phyloP scores from a whole-genome alignment of 345 rosid species.

The Triadica sebifera region DNA sequence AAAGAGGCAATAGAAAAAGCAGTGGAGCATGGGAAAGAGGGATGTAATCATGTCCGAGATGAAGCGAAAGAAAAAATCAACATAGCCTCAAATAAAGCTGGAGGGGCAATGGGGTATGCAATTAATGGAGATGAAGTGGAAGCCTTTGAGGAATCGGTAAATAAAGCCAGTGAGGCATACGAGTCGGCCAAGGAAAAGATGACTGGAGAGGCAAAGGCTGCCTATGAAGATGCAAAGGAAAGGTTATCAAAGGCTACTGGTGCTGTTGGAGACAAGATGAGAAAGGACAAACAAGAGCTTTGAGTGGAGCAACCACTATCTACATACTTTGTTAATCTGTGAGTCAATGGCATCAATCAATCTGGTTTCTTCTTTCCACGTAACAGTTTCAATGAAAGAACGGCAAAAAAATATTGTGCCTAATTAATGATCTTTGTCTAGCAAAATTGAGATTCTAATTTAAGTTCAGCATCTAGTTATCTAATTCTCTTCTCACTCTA shows the following conservation, averaged over 20 bases:
- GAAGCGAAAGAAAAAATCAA: conserved; percentile 6
- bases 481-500: not conserved
- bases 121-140: not conserved
- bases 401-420: not conserved
- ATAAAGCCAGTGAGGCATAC: conserved; percentile 43
- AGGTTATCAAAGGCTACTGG: conserved; percentile 43
- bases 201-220: conserved; percentile 23
- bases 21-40: conserved; percentile 3
- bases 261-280: conserved; percentile 46
- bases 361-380: not conserved
- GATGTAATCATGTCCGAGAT: not conserved
- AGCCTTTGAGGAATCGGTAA: conserved; percentile 22
- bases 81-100: conserved; percentile 2
- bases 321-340: conserved; percentile 7
- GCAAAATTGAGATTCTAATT: not conserved
- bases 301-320: conserved; percentile 16
- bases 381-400: not conserved
- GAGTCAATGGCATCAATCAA: conserved; percentile 10
- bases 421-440: not conserved
- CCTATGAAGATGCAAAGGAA: conserved; percentile 51
- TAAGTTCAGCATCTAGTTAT: too few species aligned
- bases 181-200: conserved; percentile 37
- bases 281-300: conserved; percentile 20
- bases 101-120: not conserved
- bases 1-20: conserved; percentile 6